Base-by-base conservation (phyloP, 192 early-diverging fungal species). In the Obelidium mucronatum region DNA sequence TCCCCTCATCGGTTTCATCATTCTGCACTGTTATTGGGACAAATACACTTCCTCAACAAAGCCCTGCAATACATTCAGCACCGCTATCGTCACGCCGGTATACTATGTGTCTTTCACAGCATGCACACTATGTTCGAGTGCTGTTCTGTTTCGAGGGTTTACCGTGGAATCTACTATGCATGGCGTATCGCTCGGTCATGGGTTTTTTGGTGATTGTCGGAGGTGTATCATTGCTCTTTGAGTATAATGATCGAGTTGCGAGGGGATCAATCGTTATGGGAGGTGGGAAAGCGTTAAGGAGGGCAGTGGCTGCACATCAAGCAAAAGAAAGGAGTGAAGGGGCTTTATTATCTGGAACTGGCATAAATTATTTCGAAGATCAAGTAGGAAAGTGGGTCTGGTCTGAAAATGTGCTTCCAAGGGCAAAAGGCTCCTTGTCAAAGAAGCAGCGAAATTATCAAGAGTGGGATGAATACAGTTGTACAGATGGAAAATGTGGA, bases 101-200 rank as follows among this genome's bases (percentile, higher is more conserved):
- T 90, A 91, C 74, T 92, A 92, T 75, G 91, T 92, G 13, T 81
- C 83, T 28, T 92, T 92, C 74, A 90, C 91, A 1, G 86, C 87
- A 59, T 73, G 83, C 8, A 91, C 91, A 1, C 75, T 92, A 26
- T 64, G 88, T 4, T 83, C 82, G 2, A 91, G 90, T 19, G 88
- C 88, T 0, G 87, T 92, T n/a, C 74, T 92, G n/a, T 92, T 90
- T 55, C 85, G 87, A 35, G 91, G 88, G 52, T 90, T 91, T 60
- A 71, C 74, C 17, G 70, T 83, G 24, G 28, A 69, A 34, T 53
- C 4, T 24, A n/a, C 66, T 8, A 44, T 53, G 1, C 40, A 40
- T 26, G 76, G 73, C 4, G 44, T 76, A 6, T 52, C 76, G 35
- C 40, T 74, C 28, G 48, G 11, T 83, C 8, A 36, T 79, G 64